These are phyloP conservation scores for Cynara cardunculus DNA, from an alignment of 129 eudicot species.

Conservation along the genomic window DNA sequence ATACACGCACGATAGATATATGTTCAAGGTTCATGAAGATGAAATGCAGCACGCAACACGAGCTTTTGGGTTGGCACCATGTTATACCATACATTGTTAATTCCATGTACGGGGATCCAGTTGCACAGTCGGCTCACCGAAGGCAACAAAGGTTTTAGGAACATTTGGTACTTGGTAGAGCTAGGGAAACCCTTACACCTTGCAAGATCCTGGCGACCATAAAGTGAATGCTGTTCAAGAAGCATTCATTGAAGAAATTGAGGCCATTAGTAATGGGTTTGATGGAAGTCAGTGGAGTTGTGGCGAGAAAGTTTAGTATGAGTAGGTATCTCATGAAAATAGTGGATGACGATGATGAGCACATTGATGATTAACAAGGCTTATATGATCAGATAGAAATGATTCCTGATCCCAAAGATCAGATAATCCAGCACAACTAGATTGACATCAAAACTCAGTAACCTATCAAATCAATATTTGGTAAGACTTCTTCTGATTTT, in stretches of 20 bases:
- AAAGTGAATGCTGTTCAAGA: background rate
- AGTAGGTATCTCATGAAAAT: background rate
- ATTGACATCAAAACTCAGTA: constrained; percentile 6
- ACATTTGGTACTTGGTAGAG: background rate
- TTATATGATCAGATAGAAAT: background rate
- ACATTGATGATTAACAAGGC: background rate
- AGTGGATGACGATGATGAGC: background rate
- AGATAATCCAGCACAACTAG: background rate
- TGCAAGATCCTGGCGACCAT: background rate
- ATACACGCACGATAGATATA: background rate
- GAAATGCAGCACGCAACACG: background rate
- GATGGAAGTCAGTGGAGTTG: background rate
- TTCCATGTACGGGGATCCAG: background rate
- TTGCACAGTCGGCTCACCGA: background rate
- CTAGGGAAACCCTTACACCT: background rate
- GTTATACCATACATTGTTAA: background rate
- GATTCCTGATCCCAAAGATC: background rate
- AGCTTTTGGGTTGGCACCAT: background rate
- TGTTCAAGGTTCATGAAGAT: too few relatives aligned
- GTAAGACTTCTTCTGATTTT: constrained; percentile 8
- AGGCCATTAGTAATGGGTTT: background rate
- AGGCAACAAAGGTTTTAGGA: constrained; percentile 6
- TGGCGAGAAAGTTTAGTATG: background rate
- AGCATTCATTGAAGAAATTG: background rate
- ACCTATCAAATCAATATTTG: background rate